A percentile compares a stretch with the other conserved stretches of the same genome.
Conservation (phyloP, 2,329 filamentous ascomycete genomes). For the Fusarium sarcochroum region DNA sequence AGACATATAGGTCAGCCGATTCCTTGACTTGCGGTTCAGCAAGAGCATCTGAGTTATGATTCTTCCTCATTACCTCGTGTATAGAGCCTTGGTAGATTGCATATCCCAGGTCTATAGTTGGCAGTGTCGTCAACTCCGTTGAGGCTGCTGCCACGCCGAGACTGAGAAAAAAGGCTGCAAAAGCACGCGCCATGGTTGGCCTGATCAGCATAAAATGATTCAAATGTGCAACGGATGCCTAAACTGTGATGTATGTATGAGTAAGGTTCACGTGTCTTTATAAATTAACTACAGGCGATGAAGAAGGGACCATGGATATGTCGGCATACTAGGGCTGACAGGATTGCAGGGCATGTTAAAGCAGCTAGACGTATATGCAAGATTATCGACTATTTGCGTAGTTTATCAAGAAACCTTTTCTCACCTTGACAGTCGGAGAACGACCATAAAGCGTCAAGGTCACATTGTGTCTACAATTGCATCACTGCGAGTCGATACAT, state of each 20-base stretch:
- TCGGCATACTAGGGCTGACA: slow-evolving; percentile 3
- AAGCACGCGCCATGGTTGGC: background rate
- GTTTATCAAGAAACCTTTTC: no score
- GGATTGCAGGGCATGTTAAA: background rate
- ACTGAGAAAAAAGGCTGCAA: background rate
- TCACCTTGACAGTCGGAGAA: no score
- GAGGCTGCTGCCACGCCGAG: no score
- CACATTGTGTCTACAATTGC: no score
- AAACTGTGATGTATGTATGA: background rate
- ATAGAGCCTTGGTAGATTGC: background rate
- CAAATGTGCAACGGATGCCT: no score
- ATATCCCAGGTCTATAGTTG: background rate
- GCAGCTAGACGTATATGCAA: no score
- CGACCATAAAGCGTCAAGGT: no score
- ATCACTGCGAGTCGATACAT: no score
- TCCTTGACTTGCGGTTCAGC: background rate
- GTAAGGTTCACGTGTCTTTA: background rate
- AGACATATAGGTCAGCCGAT: background rate
- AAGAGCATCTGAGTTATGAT: fast-evolving
- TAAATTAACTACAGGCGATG: no score
- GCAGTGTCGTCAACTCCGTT: background rate
- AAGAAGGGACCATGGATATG: background rate
- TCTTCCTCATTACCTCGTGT: background rate
- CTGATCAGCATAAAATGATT: no score
- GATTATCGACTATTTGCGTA: no score